Evolutionary conservation across 2,329 filamentous ascomycete genomes (phyloP), one percentile per base, ranked within the genome.

Genomic region (Parascedosporium putredinis): DNA sequence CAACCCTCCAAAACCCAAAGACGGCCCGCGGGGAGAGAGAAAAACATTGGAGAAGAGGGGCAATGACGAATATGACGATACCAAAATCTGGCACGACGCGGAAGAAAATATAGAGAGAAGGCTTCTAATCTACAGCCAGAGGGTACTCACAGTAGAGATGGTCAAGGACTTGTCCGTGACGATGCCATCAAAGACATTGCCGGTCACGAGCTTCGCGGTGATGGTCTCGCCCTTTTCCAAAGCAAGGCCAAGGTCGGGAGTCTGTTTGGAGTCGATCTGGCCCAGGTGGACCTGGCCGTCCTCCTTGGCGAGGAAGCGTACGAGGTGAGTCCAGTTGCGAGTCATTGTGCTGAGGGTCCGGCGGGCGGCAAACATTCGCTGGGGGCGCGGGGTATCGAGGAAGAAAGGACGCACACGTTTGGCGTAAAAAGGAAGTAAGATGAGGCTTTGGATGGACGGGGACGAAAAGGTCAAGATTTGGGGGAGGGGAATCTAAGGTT

Each of bases 271-370:
- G 51, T 66, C 61, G 20, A 69, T 55, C 54, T 70, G 62, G 20
- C 67, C 67, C 12, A 68, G 57, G 54, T 70, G 67, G 8, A 62
- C 56, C 52, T 63, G 61, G 54, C 65, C 64, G 50, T 69, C 67
- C 57, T 69, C 67, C 47, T 60, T 57, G 27, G 66, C 67, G 25
- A 69, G 57, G 56, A 70, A 70, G 45, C 67, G 66, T 48, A 67
- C 62, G 44, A 70, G 62, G 40, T 65, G 65, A 29, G 64, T 68
- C 64, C 67, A 67, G 51, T 59, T 60, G 33, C 57, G 49, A 18
- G 53, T 47, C 55, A 55, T 55, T 49, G 46, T 50, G 23, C 33
- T 36, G 25, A 48, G 33, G 33, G 33, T 33, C 16, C 27, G 7
- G 24, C 45, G 27, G 18, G 45, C 29, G 6, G 46, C 23, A 12